Evolutionary conservation across 2,329 filamentous ascomycete genomes (phyloP).

Genomic region (Cladosporium velox): DNA sequence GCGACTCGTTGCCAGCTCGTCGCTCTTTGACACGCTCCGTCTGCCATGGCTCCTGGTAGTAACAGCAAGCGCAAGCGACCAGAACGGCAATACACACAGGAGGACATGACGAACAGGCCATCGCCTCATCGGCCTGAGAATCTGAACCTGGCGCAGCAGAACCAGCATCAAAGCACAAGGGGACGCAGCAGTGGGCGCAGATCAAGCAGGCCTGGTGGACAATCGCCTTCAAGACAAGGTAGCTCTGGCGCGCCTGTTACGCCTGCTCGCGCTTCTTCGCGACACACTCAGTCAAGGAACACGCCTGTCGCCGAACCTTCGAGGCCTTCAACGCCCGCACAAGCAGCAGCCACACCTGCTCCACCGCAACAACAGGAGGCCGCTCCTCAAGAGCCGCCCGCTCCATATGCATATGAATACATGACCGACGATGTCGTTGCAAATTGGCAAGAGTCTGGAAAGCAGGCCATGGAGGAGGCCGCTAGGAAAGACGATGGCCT

Average conservation of each 20-base stretch:
- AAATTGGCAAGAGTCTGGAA: slow-evolving; percentile 68
- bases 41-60: slow-evolving; percentile 33
- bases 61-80: slow-evolving; percentile 58
- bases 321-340: slow-evolving; percentile 22
- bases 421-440: slow-evolving; percentile 69
- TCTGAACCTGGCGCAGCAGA: slow-evolving; percentile 55
- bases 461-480: slow-evolving; percentile 65
- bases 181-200: slow-evolving; percentile 21
- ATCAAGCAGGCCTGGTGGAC: slow-evolving; percentile 8
- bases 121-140: slow-evolving; percentile 55
- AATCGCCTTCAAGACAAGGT: slow-evolving; percentile 13
- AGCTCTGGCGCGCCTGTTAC: slow-evolving; percentile 6
- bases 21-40: slow-evolving; percentile 4
- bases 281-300: neutral
- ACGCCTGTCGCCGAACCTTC: slow-evolving; percentile 18
- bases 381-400: slow-evolving; percentile 24
- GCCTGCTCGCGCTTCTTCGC: slow-evolving; percentile 7
- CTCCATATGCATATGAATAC: slow-evolving; percentile 69
- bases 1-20: slow-evolving; percentile 15
- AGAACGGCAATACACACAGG: slow-evolving; percentile 48
- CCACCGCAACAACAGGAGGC: slow-evolving; percentile 21
- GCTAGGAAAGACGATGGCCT: slow-evolving; percentile 63
- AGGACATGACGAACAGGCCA: slow-evolving; percentile 45
- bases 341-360: slow-evolving; percentile 20
- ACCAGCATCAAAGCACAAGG: slow-evolving; percentile 38